Percentiles rank a stretch among this genome's conserved stretches.
These are phyloP conservation scores for Papilionanthe hybrid DNA, from an alignment of 116 monocot genomes.

Conservation along the genomic window DNA sequence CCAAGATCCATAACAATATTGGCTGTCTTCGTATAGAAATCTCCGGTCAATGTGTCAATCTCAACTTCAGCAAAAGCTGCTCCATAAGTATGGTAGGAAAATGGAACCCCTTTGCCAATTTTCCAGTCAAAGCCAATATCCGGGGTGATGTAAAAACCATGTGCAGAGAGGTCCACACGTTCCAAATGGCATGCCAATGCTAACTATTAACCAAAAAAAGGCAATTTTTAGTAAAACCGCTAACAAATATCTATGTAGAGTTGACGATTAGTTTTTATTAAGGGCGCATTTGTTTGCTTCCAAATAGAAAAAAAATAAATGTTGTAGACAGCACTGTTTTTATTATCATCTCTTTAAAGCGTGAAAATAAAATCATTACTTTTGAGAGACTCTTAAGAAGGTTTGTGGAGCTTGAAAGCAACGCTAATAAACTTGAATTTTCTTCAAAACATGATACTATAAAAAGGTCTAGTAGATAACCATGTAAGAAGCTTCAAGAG, in stretches of 20 bases:
- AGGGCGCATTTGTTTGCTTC: not conserved
- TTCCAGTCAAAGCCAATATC: slow-evolving; percentile 80
- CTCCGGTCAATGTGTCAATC: slow-evolving; percentile 89
- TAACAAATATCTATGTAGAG: not conserved
- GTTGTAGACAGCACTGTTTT: not conserved
- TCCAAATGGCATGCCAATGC: slow-evolving; percentile 65
- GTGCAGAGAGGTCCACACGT: slow-evolving; percentile 89
- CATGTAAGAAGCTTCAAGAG: too few species aligned
- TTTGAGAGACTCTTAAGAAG: too few species aligned
- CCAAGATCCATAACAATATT: slow-evolving; percentile 96
- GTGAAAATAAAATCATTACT: too few species aligned
- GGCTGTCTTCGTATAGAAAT: slow-evolving; percentile 68
- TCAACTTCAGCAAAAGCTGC: slow-evolving; percentile 95
- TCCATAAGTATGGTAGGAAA: slow-evolving; percentile 85
- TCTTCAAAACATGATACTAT: too few species aligned
- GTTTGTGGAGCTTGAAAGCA: too few species aligned
- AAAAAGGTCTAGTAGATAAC: too few species aligned
- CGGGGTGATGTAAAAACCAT: slow-evolving; percentile 88
- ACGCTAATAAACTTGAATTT: too few species aligned
- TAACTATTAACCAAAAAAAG: slow-evolving; percentile 39
- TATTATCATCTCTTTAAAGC: not conserved
- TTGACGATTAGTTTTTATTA: not conserved
- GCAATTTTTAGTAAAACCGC: not conserved
- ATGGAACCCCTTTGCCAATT: slow-evolving; percentile 63
- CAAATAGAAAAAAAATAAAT: not conserved